A percentile compares a stretch with the other conserved stretches of the same genome.
These are phyloP conservation scores for Naganishia randhawae DNA, from an alignment of 768 basidiomycete species.

Conservation along the genomic window DNA sequence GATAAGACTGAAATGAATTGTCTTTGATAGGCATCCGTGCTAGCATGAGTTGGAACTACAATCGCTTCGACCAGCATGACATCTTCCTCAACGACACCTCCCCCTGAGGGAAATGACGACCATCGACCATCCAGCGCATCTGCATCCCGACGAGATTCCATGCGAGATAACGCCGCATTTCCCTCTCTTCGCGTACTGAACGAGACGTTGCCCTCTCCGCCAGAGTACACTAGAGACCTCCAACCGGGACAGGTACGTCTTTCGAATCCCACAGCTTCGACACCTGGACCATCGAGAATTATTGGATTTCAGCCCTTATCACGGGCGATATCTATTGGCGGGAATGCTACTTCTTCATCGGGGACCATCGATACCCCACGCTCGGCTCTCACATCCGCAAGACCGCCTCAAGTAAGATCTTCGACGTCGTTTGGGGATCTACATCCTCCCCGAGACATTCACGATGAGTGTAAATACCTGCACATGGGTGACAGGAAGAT, in stretches of 20 bases:
- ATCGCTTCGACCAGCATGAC: background rate
- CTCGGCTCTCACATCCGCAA: slow-evolving; percentile 1
- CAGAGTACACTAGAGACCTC: slow-evolving; percentile 7
- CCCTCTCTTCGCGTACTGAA: background rate
- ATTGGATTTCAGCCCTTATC: slow-evolving; percentile 10
- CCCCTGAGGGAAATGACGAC: background rate
- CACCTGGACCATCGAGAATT: slow-evolving; percentile 11
- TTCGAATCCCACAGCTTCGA: background rate
- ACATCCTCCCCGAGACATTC: slow-evolving; percentile 1
- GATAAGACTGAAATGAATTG: too few species aligned
- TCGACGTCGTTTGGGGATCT: slow-evolving; percentile 4
- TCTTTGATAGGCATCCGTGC: too few species aligned
- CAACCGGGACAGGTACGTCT: slow-evolving; percentile 8
- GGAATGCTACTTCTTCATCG: background rate
- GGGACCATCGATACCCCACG: background rate
- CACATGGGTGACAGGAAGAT: slow-evolving; percentile 17
- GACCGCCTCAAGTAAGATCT: background rate
- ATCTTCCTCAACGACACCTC: background rate
- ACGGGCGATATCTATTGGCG: slow-evolving; percentile 1
- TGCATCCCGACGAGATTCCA: slow-evolving; percentile 9
- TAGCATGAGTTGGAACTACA: too few species aligned
- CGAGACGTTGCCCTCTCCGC: slow-evolving; percentile 13
- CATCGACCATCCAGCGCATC: background rate
- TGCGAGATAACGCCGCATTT: slow-evolving; percentile 13
- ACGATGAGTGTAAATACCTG: slow-evolving; percentile 15